Percentiles rank a stretch among this genome's conserved stretches.
phyloP scores from a whole-genome alignment of 768 basidiomycete species.

The Leccinellum albellum region DNA sequence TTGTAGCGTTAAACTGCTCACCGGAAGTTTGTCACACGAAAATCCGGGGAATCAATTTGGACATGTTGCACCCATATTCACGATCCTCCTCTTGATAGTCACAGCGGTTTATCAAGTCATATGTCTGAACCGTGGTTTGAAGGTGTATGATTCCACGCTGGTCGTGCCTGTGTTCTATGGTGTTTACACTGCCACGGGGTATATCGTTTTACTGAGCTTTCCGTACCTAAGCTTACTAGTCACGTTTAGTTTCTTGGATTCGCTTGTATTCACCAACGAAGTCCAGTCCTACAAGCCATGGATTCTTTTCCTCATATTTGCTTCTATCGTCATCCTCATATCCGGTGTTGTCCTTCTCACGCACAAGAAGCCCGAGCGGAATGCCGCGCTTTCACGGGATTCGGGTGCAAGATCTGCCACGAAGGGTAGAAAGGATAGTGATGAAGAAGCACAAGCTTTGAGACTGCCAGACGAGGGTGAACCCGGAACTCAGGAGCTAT shows the following conservation, averaged over 20 bases:
- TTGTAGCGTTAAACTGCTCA: conserved; percentile 71
- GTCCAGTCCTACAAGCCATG: conserved; percentile 83
- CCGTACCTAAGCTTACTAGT: conserved; percentile 2
- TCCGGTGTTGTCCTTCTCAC: conserved; percentile 91
- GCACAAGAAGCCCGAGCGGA: conserved; percentile 79
- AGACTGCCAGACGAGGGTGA: conserved; percentile 36
- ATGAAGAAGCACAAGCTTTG: conserved; percentile 34
- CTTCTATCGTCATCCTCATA: conserved; percentile 83
- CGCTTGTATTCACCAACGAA: conserved; percentile 78
- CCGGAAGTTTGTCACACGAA: conserved; percentile 71
- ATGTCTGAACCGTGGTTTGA: conserved; percentile 86
- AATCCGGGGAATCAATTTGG: conserved; percentile 88
- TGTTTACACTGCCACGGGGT: conserved; percentile 83
- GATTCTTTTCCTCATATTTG: conserved; percentile 84
- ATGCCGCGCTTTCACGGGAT: conserved; percentile 26
- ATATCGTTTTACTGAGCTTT: conserved; percentile 19
- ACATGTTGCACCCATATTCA: conserved; percentile 75
- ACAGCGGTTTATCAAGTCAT: conserved; percentile 90
- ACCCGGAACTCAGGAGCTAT: conserved; percentile 39
- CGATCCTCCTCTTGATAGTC: conserved; percentile 52
- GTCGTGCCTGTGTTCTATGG: conserved; percentile 96
- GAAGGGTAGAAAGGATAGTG: conserved; percentile 11
- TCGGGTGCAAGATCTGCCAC: conserved; percentile 23
- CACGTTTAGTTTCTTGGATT: conserved; percentile 51
- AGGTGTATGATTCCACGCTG: conserved; percentile 84